A percentile compares a stretch with the other conserved stretches of the same genome.
phyloP scores from a whole-genome alignment of 1,284 basidiomycete genomes.

The Marasmius tenuissimus region DNA sequence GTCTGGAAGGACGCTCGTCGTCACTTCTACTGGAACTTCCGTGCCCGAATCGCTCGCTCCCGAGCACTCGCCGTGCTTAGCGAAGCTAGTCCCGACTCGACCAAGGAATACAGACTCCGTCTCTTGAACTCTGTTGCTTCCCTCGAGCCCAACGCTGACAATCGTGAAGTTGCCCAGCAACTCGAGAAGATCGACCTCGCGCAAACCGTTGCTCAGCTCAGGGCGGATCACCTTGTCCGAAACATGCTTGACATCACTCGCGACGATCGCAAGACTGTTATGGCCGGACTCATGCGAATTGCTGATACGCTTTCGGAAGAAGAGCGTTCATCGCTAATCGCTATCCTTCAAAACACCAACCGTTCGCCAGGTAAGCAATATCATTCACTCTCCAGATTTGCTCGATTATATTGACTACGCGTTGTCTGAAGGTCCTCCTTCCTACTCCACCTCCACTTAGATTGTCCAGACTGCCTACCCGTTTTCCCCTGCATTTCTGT shows the following conservation, averaged over 20 bases:
- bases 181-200: conserved; percentile 70
- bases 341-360: conserved; percentile 56
- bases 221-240: conserved; percentile 62
- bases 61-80: conserved; percentile 57
- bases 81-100: conserved; percentile 62
- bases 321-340: conserved; percentile 64
- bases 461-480: neutral
- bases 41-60: conserved; percentile 73
- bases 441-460: conserved; percentile 28
- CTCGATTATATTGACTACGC: conserved; percentile 2
- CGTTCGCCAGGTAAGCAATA: conserved; percentile 50
- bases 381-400: neutral
- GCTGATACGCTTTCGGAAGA: conserved; percentile 72
- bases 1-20: conserved; percentile 90
- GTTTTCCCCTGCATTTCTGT: neutral
- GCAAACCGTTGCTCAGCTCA: conserved; percentile 58
- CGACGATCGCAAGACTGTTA: conserved; percentile 67
- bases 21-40: conserved; percentile 95
- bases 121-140: conserved; percentile 61
- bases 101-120: conserved; percentile 57
- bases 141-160: conserved; percentile 49
- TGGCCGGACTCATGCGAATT: conserved; percentile 67
- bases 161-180: conserved; percentile 56
- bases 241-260: conserved; percentile 62
- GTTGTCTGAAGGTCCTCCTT: conserved; percentile 33